These are phyloP conservation scores for Oryza meyeriana DNA, from an alignment of 176 grass and related monocot species.

Conservation along the genomic window DNA sequence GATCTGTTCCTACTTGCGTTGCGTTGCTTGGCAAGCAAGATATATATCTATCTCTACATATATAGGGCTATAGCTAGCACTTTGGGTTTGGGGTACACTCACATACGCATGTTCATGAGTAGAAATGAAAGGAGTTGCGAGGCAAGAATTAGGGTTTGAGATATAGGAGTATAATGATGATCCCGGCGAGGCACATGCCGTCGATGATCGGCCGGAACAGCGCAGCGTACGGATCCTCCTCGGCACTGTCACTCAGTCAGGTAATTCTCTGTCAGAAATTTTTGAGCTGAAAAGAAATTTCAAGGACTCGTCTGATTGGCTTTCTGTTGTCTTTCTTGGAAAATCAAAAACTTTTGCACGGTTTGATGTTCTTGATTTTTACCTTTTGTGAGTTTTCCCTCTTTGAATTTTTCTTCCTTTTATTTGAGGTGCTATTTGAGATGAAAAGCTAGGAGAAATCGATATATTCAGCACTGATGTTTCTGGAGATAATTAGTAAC, in stretches of 20 bases:
- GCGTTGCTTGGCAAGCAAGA: constrained; percentile 43
- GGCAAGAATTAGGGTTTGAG: constrained; percentile 54
- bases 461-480: constrained; percentile 9
- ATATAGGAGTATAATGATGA: constrained; percentile 80
- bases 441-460: not conserved
- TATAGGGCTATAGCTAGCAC: constrained; percentile 23
- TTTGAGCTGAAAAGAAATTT: not conserved
- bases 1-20: constrained; percentile 51
- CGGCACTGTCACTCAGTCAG: constrained; percentile 82
- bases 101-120: not conserved
- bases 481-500: constrained; percentile 14
- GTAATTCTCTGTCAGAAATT: constrained; percentile 36
- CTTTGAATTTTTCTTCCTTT: not conserved
- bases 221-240: constrained; percentile 73
- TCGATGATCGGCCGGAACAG: constrained; percentile 78
- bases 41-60: constrained; percentile 14
- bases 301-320: not conserved
- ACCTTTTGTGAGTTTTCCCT: not conserved
- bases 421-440: constrained; percentile 1
- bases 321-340: not conserved
- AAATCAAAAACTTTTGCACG: not conserved
- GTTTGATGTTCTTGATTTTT: not conserved
- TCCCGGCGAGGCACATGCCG: constrained; percentile 72
- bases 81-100: not conserved
- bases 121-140: constrained; percentile 37